Conservation (phyloP, 805 yeast genomes). For the Ogataea neopini region DNA sequence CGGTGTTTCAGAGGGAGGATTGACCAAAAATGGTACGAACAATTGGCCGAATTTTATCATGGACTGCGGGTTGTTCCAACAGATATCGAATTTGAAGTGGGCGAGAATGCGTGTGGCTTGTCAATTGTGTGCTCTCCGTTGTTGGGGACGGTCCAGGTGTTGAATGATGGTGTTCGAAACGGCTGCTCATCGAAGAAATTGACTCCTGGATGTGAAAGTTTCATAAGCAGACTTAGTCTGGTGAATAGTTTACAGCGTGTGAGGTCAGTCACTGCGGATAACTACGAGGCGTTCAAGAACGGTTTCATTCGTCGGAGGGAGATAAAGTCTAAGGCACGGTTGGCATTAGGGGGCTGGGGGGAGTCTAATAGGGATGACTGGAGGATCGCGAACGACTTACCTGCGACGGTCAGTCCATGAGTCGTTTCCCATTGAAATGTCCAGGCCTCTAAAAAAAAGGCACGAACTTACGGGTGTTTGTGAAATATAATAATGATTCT, state of each 20-base stretch:
- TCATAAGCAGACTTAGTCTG: slow-evolving; percentile 14
- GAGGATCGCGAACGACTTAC: too few relatives aligned
- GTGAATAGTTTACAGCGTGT: too few relatives aligned
- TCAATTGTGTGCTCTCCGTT: slow-evolving; percentile 33
- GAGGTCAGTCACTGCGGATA: too few relatives aligned
- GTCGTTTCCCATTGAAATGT: too few relatives aligned
- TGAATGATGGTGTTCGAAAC: slow-evolving; percentile 61
- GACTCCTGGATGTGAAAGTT: slow-evolving; percentile 18
- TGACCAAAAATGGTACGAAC: slow-evolving; percentile 3
- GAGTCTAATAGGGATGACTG: too few relatives aligned
- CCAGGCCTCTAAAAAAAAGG: too few relatives aligned
- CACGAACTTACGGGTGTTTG: slow-evolving; percentile 11
- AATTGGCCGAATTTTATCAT: not conserved
- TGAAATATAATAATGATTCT: not conserved
- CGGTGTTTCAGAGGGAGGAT: slow-evolving; percentile 43
- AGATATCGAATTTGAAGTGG: not conserved
- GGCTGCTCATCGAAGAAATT: slow-evolving; percentile 41
- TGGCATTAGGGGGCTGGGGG: slow-evolving; percentile 18
- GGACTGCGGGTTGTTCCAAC: slow-evolving; percentile 22
- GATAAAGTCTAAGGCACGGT: slow-evolving; percentile 4
- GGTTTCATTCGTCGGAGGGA: slow-evolving; percentile 2
- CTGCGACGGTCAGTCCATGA: too few relatives aligned
- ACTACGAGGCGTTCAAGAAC: slow-evolving; percentile 21
- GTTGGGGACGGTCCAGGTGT: slow-evolving; percentile 34
- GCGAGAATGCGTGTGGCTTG: slow-evolving; percentile 15